Conservation (phyloP, 805 yeast genomes). For the Torulaspora gathmanii region DNA sequence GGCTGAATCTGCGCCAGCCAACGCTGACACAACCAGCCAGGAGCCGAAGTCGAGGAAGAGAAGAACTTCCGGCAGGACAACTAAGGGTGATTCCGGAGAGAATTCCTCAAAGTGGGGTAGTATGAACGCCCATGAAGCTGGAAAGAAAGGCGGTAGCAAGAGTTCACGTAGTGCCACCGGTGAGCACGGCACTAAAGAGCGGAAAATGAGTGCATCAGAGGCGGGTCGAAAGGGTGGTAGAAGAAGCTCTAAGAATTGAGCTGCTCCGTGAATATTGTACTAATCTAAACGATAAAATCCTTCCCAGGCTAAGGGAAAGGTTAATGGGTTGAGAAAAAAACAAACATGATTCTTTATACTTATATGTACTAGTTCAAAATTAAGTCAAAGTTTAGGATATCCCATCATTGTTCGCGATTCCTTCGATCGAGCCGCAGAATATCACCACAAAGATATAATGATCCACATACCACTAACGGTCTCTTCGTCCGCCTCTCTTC, state of each 20-base stretch:
- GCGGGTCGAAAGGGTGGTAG: background rate
- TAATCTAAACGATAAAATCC: background rate
- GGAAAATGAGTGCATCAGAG: background rate
- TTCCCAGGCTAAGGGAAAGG: background rate
- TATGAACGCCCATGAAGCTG: background rate
- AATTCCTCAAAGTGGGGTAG: background rate
- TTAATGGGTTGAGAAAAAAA: slow-evolving; percentile 3
- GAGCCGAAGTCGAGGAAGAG: background rate
- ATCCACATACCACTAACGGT: slow-evolving; percentile 58
- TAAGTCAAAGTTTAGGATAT: background rate
- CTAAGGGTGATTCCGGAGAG: background rate
- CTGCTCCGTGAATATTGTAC: background rate
- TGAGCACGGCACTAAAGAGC: background rate
- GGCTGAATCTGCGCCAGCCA: background rate
- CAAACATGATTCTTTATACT: background rate
- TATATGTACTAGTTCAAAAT: background rate
- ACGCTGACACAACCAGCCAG: background rate
- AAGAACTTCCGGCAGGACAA: background rate
- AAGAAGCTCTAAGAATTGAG: background rate
- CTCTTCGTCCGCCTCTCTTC: slow-evolving; percentile 6
- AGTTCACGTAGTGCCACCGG: background rate
- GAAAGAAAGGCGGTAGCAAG: background rate
- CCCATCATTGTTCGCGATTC: slow-evolving; percentile 1
- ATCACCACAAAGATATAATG: slow-evolving; percentile 63
- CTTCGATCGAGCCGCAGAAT: slow-evolving; percentile 40